These are phyloP conservation scores for Canna indica DNA, from an alignment of 176 grass and related monocot species.

Conservation along the genomic window DNA sequence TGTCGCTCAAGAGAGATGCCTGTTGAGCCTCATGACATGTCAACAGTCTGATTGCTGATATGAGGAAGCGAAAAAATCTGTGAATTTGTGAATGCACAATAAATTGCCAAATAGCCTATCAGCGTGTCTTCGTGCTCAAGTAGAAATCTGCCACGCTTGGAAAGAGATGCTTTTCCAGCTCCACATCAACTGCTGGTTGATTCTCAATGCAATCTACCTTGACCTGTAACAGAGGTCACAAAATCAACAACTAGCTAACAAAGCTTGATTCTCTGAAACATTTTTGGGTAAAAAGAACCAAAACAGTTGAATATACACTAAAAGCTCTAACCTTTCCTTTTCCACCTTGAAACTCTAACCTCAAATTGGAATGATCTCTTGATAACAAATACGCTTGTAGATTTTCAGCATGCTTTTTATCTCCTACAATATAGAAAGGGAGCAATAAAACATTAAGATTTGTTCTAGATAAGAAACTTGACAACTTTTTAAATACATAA, in stretches of 20 bases:
- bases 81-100: not conserved
- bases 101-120: not conserved
- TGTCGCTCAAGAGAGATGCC: not conserved
- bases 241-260: not conserved
- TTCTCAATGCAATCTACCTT: slow-evolving; percentile 50
- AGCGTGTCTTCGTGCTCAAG: slow-evolving; percentile 11
- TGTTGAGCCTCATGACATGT: not conserved
- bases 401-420: slow-evolving; percentile 48
- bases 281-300: not conserved
- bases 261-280: not conserved
- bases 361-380: slow-evolving; percentile 62
- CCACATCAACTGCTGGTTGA: slow-evolving; percentile 42
- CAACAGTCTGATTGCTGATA: not conserved
- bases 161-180: slow-evolving; percentile 64
- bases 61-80: not conserved
- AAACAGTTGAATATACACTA: too few relatives aligned
- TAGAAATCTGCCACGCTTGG: slow-evolving; percentile 59
- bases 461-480: not conserved
- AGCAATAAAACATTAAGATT: not conserved
- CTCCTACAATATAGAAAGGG: slow-evolving; percentile 25
- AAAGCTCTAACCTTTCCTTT: slow-evolving; percentile 71
- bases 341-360: slow-evolving; percentile 52
- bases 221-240: slow-evolving; percentile 44
- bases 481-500: not conserved
- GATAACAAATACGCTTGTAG: slow-evolving; percentile 57